phyloP scores from a whole-genome alignment of 2,329 filamentous ascomycete species.

The Drechslera avenae region DNA sequence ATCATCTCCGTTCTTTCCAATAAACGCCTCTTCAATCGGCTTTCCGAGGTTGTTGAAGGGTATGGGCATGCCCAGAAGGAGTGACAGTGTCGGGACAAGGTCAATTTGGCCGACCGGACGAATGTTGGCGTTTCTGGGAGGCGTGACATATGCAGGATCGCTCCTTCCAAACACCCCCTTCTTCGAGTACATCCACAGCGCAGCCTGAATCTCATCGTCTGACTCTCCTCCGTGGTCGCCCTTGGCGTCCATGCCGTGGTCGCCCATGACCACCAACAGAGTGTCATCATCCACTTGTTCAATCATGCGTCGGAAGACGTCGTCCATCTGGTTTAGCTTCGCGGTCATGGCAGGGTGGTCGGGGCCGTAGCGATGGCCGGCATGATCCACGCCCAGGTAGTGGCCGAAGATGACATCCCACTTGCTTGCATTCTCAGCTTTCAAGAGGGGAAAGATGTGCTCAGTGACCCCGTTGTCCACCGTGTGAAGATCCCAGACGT shows the following conservation, averaged over 20 bases:
- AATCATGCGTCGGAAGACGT: slow-evolving; percentile 73
- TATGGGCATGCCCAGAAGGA: slow-evolving; percentile 88
- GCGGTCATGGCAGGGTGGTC: slow-evolving; percentile 89
- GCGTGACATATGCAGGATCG: slow-evolving; percentile 61
- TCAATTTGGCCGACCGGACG: slow-evolving; percentile 85
- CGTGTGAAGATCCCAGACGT: slow-evolving; percentile 96
- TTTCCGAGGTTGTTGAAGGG: slow-evolving; percentile 94
- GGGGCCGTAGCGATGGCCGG: slow-evolving; percentile 93
- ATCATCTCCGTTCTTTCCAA: slow-evolving; percentile 69
- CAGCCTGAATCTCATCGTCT: slow-evolving; percentile 91
- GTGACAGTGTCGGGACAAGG: slow-evolving; percentile 85
- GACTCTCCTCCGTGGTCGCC: slow-evolving; percentile 99
- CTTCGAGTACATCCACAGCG: slow-evolving; percentile 98
- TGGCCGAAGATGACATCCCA: slow-evolving; percentile 98
- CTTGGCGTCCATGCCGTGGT: slow-evolving; percentile 97
- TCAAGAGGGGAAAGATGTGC: slow-evolving; percentile 83
- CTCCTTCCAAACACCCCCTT: slow-evolving; percentile 81
- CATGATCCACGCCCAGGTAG: slow-evolving; percentile 94
- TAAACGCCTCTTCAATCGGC: slow-evolving; percentile 93
- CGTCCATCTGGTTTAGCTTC: slow-evolving; percentile 91
- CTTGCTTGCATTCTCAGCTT: slow-evolving; percentile 65
- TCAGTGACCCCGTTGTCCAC: slow-evolving; percentile 94
- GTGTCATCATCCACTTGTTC: slow-evolving; percentile 80
- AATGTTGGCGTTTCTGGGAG: slow-evolving; percentile 74
- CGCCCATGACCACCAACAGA: slow-evolving; percentile 93